Base-by-base conservation (phyloP, 2,329 filamentous ascomycete genomes). In the Plenodomus lindquistii region DNA sequence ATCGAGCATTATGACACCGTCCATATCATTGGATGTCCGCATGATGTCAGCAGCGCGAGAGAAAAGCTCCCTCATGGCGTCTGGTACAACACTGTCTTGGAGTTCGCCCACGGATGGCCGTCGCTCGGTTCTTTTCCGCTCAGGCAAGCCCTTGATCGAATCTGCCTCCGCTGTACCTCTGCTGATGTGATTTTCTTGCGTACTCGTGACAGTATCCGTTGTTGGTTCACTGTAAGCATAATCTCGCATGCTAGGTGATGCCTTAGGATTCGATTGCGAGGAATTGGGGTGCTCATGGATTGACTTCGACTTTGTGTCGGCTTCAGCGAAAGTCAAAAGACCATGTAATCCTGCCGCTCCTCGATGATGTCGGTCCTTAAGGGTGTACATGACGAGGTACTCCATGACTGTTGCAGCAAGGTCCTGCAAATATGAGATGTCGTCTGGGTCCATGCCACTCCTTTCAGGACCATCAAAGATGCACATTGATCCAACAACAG, bases 1-100 rank as follows among this genome's bases (percentile, higher is more conserved):
- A 37, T 63, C 60, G 10, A 63, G 44, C 19, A 65, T 57, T 11
- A 60, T 38, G 4, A 65, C 54, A 4, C 61, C 61, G 42, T 60
- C 58, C 18, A 62, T 51, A 27, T 58, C 54, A 19, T 54, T 63
- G 2, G 58, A 56, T 4, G 36, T 44, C 11, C 50, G 47, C 35
- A 65, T 61, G 18, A 65, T 62, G 13, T 47, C 52, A 15, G 61
- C 56, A 38, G 61, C 61, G 6, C 58, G 52, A 2, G 56, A 45
- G 24, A 63, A 63, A 38, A 62, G 53, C n/a, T 42, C 20, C 35
- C 49, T 60, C 10, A 48, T 44, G 22, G 51, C 53, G 2, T 43
- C 27, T 5, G 60, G 56, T 15, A 63, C 17, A 5, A 61, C 52
- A 13, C 24, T 48, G 10, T 59, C 42, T 40, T 61, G 60, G 6